Percentiles rank a stretch among this genome's conserved stretches.
phyloP scores from a whole-genome alignment of 441 rosid genomes.

The Heliophila coronopifolia region DNA sequence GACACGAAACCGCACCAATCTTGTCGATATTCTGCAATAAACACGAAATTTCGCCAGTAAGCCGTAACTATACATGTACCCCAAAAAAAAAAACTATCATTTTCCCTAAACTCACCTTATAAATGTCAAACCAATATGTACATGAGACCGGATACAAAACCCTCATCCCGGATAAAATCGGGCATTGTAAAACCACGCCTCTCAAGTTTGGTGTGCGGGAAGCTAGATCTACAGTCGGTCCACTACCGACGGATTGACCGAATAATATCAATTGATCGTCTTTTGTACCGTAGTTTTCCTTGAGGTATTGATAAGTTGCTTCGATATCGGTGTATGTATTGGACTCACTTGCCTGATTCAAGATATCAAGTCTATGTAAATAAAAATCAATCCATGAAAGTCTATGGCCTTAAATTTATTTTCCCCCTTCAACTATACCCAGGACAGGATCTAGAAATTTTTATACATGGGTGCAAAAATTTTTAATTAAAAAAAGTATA shows the following conservation, averaged over 20 bases:
- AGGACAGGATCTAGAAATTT: too few relatives aligned
- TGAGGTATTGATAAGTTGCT: constrained; percentile 85
- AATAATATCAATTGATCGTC: constrained; percentile 88
- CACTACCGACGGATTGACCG: constrained; percentile 97
- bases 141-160: constrained; percentile 94
- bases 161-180: constrained; percentile 88
- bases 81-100: too few relatives aligned
- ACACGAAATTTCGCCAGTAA: background rate
- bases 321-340: constrained; percentile 89
- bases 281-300: constrained; percentile 78
- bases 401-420: too few relatives aligned
- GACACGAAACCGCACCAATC: constrained; percentile 81
- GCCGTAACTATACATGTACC: too few relatives aligned
- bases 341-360: constrained; percentile 98
- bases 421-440: too few relatives aligned
- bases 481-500: too few relatives aligned
- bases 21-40: constrained; percentile 91
- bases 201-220: constrained; percentile 63
- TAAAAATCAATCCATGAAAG: too few relatives aligned
- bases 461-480: too few relatives aligned
- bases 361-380: too few relatives aligned
- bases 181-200: constrained; percentile 92
- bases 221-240: constrained; percentile 89
- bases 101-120: constrained; percentile 69
- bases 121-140: constrained; percentile 94